Base-by-base conservation (phyloP, 2,329 filamentous ascomycete species). In the Xylariales sp. region DNA sequence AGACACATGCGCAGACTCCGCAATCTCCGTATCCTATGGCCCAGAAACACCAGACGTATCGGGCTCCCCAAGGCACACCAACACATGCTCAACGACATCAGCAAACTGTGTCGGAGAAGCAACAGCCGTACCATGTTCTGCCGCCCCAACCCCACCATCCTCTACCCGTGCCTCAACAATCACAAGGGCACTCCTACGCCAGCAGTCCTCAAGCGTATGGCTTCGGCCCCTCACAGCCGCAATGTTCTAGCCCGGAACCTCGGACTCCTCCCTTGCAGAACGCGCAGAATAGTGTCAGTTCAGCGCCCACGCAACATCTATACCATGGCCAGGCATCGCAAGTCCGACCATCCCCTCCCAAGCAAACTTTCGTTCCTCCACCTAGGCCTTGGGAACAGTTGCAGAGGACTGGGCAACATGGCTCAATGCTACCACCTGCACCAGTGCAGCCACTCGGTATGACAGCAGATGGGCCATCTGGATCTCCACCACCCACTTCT, bases 351-450 rank as follows among this genome's bases (percentile, higher is more conserved):
- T 34, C 45, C n/a, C 32, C 43, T 15, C 28, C 12, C 28, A 61
- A 48, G 36, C 51, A 54, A 38, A 60, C 56, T 4, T 52, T 54
- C 20, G 50, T 60, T 6, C 57, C 58, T 22, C 48, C 58, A 35
- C 58, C 58, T 31, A 48, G 56, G 36, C 58, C 58, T 16, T 61
- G 58, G 58, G 58, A 61, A 42, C 39, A 50, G 20, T 15, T 60
- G 25, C 52, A 51, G 21, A 58, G 53, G 46, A 31, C 37, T 16
- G 47, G 51, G 34, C 38, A 48, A 25, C 35, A 47, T 33, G n/a
- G 39, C 38, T 18, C 20, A 9, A 15, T 40, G 18, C 11, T 12
- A 19, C 22, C 15, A 31, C 15, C 35, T 9, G 31, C 42, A 10
- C 28, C 11, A 22, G 25, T 14, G 14, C 14, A 14, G 10, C 11